These are phyloP conservation scores for Phytophthora kernoviae DNA, from an alignment of 352 stramenopile species.

Conservation along the genomic window DNA sequence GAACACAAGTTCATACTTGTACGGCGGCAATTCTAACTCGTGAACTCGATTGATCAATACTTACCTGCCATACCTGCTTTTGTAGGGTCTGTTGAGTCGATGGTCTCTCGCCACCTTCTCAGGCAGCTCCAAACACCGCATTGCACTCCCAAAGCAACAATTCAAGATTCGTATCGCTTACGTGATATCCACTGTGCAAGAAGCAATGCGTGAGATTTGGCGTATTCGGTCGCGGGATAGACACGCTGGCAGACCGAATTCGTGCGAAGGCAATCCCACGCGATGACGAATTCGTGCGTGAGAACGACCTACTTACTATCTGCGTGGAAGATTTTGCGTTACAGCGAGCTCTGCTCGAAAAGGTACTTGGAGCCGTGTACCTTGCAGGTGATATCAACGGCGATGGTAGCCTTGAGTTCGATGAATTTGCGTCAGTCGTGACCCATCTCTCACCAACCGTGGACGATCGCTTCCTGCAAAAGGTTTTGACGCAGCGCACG, in stretches of 20 bases:
- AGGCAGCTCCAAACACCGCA: slow-evolving; percentile 52
- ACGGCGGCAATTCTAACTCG: background rate
- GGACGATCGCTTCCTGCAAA: slow-evolving; percentile 62
- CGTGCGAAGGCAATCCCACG: slow-evolving; percentile 34
- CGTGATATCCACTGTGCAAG: slow-evolving; percentile 55
- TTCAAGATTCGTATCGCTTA: slow-evolving; percentile 67
- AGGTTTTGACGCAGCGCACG: slow-evolving; percentile 66
- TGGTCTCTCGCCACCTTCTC: slow-evolving; percentile 69
- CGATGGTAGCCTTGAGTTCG: slow-evolving; percentile 71
- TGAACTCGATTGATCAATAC: background rate
- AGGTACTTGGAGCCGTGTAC: slow-evolving; percentile 78
- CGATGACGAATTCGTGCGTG: slow-evolving; percentile 69
- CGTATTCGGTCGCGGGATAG: slow-evolving; percentile 60
- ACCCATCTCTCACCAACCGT: slow-evolving; percentile 55
- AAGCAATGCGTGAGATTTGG: slow-evolving; percentile 69
- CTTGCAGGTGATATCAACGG: slow-evolving; percentile 67
- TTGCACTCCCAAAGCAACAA: slow-evolving; percentile 53
- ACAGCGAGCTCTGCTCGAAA: slow-evolving; percentile 58
- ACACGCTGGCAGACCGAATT: slow-evolving; percentile 48
- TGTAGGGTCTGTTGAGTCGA: slow-evolving; percentile 55
- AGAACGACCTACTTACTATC: slow-evolving; percentile 61
- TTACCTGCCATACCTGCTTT: background rate
- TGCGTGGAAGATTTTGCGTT: slow-evolving; percentile 65
- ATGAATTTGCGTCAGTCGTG: slow-evolving; percentile 75
- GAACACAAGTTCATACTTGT: slow-evolving; percentile 82